Evolutionary conservation across 306 rosid species (phyloP), one percentile per base, ranked within the genome.

Genomic region (Elaeagnus macrophylla): DNA sequence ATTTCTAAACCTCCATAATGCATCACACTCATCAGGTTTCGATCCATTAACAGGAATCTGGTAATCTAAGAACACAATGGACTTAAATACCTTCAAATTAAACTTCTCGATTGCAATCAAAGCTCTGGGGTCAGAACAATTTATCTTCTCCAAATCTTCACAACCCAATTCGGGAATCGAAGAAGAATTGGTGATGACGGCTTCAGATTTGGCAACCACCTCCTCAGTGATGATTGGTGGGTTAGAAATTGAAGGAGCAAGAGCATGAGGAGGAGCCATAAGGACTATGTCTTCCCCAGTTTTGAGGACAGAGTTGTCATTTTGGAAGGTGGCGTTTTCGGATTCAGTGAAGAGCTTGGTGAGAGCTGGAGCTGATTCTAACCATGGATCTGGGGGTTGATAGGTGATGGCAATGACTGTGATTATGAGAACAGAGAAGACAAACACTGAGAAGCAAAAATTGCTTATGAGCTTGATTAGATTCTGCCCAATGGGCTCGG

Each of bases 381-480:
- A 88, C 99, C 99, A 93, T 25, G 96, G 99, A 79, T 93, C 99
- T 4, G 99, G 96, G 13, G 99, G 96, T 53, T 87, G 95, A 82
- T 87, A 93, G 36, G 99, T 93, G 52, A 93, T 87, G 75, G 96
- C 95, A 10, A 93, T 79, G 58, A 84, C 96, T 9, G 99, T 87
- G 66, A 93, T 71, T 57, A 93, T 80, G 42, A 93, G 81, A 0
- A 93, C 99, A 0, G 94, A 76, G 70, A 91, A 87, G 1, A 91
- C 99, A 56, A 91, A 91, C 14, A 83, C 67, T 0, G 99, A 84
- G 81, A 93, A 93, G 54, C 99, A 93, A 18, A 87, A 83, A 19
- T 87, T 87, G 77, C 94, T 80, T 10, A 93, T 87, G 1, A 87
- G 81, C 67, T 84, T 93, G 6, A 93, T 84, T 2, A 93, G 75